Evolutionary conservation across 352 stramenopile species (phyloP).

Genomic region (Phytophthora nicotianae): DNA sequence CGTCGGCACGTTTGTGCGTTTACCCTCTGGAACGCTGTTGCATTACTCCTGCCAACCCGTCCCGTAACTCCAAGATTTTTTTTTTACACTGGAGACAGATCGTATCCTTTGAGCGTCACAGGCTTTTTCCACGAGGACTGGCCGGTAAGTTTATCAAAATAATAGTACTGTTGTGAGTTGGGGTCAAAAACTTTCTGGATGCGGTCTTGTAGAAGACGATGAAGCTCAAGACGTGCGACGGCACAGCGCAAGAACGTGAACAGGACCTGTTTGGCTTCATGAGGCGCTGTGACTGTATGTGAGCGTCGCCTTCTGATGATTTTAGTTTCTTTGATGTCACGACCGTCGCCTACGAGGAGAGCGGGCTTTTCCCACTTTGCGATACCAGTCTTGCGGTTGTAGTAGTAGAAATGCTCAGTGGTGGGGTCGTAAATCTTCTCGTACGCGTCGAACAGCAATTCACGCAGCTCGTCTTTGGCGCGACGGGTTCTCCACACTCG

Average conservation of each 20-base stretch:
- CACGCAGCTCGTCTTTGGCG: slow-evolving; percentile 45
- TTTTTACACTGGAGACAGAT: slow-evolving; percentile 37
- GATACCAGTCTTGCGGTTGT: slow-evolving; percentile 71
- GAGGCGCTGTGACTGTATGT: slow-evolving; percentile 48
- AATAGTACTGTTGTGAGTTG: slow-evolving; percentile 73
- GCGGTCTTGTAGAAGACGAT: slow-evolving; percentile 44
- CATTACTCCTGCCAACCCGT: slow-evolving; percentile 81
- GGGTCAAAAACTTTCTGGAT: slow-evolving; percentile 79
- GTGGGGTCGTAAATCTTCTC: slow-evolving; percentile 77
- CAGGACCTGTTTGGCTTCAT: slow-evolving; percentile 51
- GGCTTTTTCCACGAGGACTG: slow-evolving; percentile 84
- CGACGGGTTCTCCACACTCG: slow-evolving; percentile 47
- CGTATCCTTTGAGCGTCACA: slow-evolving; percentile 50
- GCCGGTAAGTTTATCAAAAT: slow-evolving; percentile 78
- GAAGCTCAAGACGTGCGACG: slow-evolving; percentile 52
- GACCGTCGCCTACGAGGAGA: slow-evolving; percentile 40
- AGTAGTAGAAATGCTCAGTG: slow-evolving; percentile 75
- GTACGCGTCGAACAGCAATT: slow-evolving; percentile 57
- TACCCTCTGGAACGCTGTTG: slow-evolving; percentile 60
- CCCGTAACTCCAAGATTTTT: slow-evolving; percentile 11
- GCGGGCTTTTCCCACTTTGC: slow-evolving; percentile 71
- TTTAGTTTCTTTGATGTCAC: slow-evolving; percentile 49
- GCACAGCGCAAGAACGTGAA: slow-evolving; percentile 50
- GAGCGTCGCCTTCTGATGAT: slow-evolving; percentile 47
- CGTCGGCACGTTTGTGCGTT: slow-evolving; percentile 71